Evolutionary conservation across 331 rosid species (phyloP).

Genomic region (Rosa hybrid): DNA sequence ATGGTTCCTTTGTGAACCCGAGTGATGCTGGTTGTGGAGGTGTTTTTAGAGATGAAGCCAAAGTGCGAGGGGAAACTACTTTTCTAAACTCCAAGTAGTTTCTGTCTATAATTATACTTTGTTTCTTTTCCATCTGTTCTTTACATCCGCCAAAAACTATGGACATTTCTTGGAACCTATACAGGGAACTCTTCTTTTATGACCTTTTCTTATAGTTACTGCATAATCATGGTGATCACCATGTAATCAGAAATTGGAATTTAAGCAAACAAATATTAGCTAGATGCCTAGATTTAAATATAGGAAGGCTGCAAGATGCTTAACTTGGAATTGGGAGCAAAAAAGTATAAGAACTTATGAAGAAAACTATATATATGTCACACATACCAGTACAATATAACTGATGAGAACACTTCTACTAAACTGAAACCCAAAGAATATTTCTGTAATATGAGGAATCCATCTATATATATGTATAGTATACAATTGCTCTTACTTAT

Average conservation of each 20-base stretch:
- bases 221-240: not conserved
- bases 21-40: too few relatives aligned
- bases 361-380: not conserved
- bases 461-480: slow-evolving; percentile 22
- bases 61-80: too few relatives aligned
- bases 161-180: not conserved
- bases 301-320: not conserved
- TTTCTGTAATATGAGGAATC: slow-evolving; percentile 6
- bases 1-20: too few relatives aligned
- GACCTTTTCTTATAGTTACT: not conserved
- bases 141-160: too few relatives aligned
- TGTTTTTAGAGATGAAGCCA: too few relatives aligned
- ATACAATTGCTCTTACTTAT: slow-evolving; percentile 8
- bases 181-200: not conserved
- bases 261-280: not conserved
- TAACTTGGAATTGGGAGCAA: not conserved
- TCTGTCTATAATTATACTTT: too few relatives aligned
- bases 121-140: too few relatives aligned
- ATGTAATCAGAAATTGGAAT: not conserved
- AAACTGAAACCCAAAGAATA: slow-evolving; percentile 22
- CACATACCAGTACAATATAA: slow-evolving; percentile 3
- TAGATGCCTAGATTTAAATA: not conserved
- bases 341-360: not conserved
- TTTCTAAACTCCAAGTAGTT: too few relatives aligned
- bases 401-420: slow-evolving; percentile 1